Base-by-base conservation (phyloP, 306 rosid genomes). In the Casuarina glauca region DNA sequence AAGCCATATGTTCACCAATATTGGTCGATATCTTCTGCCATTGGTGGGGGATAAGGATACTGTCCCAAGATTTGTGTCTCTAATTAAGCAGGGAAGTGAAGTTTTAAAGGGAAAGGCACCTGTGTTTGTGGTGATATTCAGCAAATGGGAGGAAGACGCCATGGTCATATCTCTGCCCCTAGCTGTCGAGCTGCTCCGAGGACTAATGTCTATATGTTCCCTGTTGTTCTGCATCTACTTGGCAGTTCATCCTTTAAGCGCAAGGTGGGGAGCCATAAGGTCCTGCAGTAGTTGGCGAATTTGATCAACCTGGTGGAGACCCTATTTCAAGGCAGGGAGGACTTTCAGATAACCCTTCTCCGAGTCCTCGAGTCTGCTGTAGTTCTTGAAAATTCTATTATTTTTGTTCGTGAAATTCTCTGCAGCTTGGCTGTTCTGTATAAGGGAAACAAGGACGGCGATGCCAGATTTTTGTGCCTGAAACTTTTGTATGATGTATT, bases 321-420 rank as follows among this genome's bases (percentile, higher is more conserved):
- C 53, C 90, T 94, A 35, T 95, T 95, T 86, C 98, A 88, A 93
- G 98, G 98, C 79, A 88, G 98, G 89, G 98, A 92, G 76, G 98
- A 95, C 73, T 89, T 95, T 86, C 98, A 92, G 85, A 92, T 89
- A 83, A 90, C 98, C 72, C 95, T 91, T 75, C 98, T 95, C 82
- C 92, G 93, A 61, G 79, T 91, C 78, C 80, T 92, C 61, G 97
- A 95, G 84, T 95, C 93, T 76, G 86, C 62, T 41, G 81, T 86
- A 72, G 83, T 92, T 78, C 90, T 91, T 74, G n/a, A 90, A 84
- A 87, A 86, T 78, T 74, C 90, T 26, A 26, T 26, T 26, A 26
- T 26, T 26, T 26, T 26, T 26, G 32, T 26, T 26, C 32, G 32
- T 26, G 94, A 90, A 80, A 90, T 95, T 70, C 97, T 95, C 73